Conservation (phyloP, 1,284 basidiomycete genomes). For the Ustilago vetiveriae region DNA sequence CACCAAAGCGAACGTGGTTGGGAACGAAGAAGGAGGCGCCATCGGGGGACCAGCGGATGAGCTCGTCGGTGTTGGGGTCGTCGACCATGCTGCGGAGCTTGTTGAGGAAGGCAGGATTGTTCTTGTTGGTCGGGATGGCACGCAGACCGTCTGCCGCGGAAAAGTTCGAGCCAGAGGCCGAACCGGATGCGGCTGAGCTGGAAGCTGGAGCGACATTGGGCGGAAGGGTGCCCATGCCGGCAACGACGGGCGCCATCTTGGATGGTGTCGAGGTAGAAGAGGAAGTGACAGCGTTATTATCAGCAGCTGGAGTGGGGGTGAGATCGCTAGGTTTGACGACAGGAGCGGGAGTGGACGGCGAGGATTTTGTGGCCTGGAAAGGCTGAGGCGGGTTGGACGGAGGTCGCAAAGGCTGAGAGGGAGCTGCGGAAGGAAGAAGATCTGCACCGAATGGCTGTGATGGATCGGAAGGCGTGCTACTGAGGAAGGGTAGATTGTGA, state of each 20-base stretch:
- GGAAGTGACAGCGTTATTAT: not conserved
- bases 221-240: slow-evolving; percentile 40
- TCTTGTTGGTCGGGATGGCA: slow-evolving; percentile 56
- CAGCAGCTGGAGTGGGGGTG: slow-evolving; percentile 8
- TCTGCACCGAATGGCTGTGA: slow-evolving; percentile 24
- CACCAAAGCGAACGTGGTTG: slow-evolving; percentile 90
- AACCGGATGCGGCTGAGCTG: slow-evolving; percentile 7
- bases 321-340: slow-evolving; percentile 34
- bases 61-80: slow-evolving; percentile 79
- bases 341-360: slow-evolving; percentile 11
- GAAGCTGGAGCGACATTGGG: slow-evolving; percentile 21
- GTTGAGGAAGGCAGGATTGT: slow-evolving; percentile 84
- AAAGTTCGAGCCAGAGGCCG: slow-evolving; percentile 9
- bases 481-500: slow-evolving; percentile 15
- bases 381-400: slow-evolving; percentile 25
- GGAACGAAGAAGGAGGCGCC: slow-evolving; percentile 93
- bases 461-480: slow-evolving; percentile 9
- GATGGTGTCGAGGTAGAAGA: not conserved
- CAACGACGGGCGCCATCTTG: slow-evolving; percentile 34
- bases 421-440: slow-evolving; percentile 8
- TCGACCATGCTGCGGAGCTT: slow-evolving; percentile 92
- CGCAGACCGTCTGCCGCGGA: slow-evolving; percentile 21
- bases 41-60: slow-evolving; percentile 88
- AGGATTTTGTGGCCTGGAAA: slow-evolving; percentile 22
- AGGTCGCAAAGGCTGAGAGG: slow-evolving; percentile 27